Base-by-base conservation (phyloP, 768 basidiomycete species). In the Clitopilus passeckerianus region DNA sequence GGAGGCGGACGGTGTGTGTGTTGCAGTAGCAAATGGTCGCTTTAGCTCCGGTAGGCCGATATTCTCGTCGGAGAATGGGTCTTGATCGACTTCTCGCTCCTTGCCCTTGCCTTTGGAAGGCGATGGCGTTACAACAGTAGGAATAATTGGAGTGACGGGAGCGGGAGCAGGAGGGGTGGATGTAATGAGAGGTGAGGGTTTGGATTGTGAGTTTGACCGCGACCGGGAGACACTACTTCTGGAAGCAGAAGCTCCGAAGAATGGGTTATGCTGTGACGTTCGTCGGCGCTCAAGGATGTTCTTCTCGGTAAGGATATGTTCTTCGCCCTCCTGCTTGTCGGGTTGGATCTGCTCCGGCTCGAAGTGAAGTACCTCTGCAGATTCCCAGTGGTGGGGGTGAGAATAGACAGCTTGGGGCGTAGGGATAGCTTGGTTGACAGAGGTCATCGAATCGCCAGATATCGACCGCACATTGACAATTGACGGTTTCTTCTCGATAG, bases 361-460 rank as follows among this genome's bases (percentile, higher is more conserved):
- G 54, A 72, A 73, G 57, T 81, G 73, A 55, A 87, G 63, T 18
- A 89, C 84, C 65, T 88, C 84, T 2, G 87, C 87, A 7, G 84
- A 85, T 69, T 90, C 83, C 88, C 88, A 90, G 53, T 69, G 77
- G 72, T 90, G 88, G 1, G 73, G 68, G 15, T 77, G 72, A 1
- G 82, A 78, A 3, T 71, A 65, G 24, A 76, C 83, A 12, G 85
- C 81, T 7, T 75, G 75, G 52, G 89, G 88, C 5, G 88, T 90
- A 61, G 80, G 82, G 66, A 84, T 85, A 34, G 84, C 86, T 67
- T 79, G 77, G 54, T 74, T 77, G 37, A 75, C 73, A 9, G 86
- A 80, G 3, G 84, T 80, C 75, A 83, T 78, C 18, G 81, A 72
- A 34, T 79, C 80, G 53, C 66, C 63, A 6, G 68, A 66, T 10